Evolutionary conservation across 805 yeast species (phyloP), one percentile per base, ranked within the genome.

Genomic region (Pichia deserticola): DNA sequence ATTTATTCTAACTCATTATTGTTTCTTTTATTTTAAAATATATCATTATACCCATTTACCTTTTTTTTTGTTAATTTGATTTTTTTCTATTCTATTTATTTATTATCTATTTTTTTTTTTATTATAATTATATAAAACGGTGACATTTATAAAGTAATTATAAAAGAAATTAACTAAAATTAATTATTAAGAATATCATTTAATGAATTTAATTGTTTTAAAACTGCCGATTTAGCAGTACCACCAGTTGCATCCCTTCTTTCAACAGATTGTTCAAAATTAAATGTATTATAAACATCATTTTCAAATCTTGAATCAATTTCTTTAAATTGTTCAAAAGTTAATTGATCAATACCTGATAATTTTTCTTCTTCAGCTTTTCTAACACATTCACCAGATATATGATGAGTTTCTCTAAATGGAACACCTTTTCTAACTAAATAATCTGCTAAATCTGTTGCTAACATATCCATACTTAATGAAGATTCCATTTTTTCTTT

Each of bases 381-480:
- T 54, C 95, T 82, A 42, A 93, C 99, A 72, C 97, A 93, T 68
- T 89, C 96, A 50, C 99, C 99, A 7, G 97, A 89, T 54, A 93
- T 93, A 68, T 93, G 98, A 72, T 93, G 99, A 1, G 99, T 93
- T 71, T 93, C 98, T 75, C 99, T 88, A 74, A 93, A 93, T 50
- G 99, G 99, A 57, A 93, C 99, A 53, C 99, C 99, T 68, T 85
- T 90, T 73, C 97, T 84, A 46, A 93, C 99, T 57, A 93, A 76
- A 68, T 93, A 93, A 68, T 93, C 99, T 39, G 99, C 99, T 59
- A 93, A 77, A 67, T 93, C 99, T 34, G 99, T 93, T 25, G 99
- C 99, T 60, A 93, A 78, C 99, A 93, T 93, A 70, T 93, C 99
- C 96, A 92, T 92, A 32, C 98, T 90, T 60, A 93, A 78, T 0